These are phyloP conservation scores for Rhynchospora breviuscula DNA, from an alignment of 176 grass and related monocot species.

Conservation along the genomic window DNA sequence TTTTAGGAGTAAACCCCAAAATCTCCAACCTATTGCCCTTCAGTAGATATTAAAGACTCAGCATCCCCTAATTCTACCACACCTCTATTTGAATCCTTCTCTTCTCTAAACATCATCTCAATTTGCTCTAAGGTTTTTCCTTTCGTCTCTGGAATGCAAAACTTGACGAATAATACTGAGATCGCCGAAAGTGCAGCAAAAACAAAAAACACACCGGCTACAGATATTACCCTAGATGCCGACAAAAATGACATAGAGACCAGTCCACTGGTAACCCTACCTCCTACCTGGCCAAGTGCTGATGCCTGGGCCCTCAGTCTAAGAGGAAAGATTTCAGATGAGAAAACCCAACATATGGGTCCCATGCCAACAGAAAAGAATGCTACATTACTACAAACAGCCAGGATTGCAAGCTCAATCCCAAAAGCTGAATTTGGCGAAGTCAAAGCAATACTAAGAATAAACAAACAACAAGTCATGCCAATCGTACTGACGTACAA, in stretches of 20 bases:
- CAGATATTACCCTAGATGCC: constrained; percentile 55
- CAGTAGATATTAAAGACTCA: constrained; percentile 41
- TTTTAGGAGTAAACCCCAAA: neutral
- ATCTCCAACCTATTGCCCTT: constrained; percentile 26
- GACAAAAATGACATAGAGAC: constrained; percentile 91
- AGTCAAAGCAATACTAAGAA: constrained; percentile 54
- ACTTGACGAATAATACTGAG: constrained; percentile 62
- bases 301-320: constrained; percentile 79
- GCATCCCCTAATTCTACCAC: constrained; percentile 69
- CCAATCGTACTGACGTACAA: constrained; percentile 84
- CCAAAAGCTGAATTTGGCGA: constrained; percentile 35
- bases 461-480: constrained; percentile 74
- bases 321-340: constrained; percentile 80
- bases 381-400: constrained; percentile 74
- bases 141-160: constrained; percentile 82
- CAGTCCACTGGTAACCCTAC: constrained; percentile 70
- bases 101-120: constrained; percentile 70
- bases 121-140: constrained; percentile 84
- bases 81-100: constrained; percentile 43
- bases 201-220: constrained; percentile 63
- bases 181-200: constrained; percentile 50
- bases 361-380: constrained; percentile 89
- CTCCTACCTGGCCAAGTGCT: constrained; percentile 74
- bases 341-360: constrained; percentile 83
- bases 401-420: constrained; percentile 61